These are phyloP conservation scores for Verticillium dahliae DNA, from an alignment of 2,329 filamentous ascomycete genomes.

Conservation along the genomic window DNA sequence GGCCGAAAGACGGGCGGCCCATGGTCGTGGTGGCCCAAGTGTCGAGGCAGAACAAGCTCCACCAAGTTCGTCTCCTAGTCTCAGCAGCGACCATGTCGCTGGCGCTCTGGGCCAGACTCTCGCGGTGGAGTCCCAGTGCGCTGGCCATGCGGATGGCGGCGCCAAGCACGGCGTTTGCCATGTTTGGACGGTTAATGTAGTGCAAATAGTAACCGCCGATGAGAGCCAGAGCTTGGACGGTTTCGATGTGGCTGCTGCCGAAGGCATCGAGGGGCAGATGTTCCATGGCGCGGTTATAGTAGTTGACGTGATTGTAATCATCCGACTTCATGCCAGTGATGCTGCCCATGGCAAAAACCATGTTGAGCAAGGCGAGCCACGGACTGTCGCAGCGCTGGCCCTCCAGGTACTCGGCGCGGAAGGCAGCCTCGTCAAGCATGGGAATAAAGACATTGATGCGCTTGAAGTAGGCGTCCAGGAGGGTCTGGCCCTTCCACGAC, in stretches of 20 bases:
- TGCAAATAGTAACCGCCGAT: constrained; percentile 73
- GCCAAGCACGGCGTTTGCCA: constrained; percentile 67
- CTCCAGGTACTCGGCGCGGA: constrained; percentile 51
- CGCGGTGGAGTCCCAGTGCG: constrained; percentile 64
- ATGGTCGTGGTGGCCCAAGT: constrained; percentile 68
- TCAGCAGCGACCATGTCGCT: constrained; percentile 49
- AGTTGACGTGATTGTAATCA: constrained; percentile 62
- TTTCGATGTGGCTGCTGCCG: constrained; percentile 58
- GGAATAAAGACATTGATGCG: constrained; percentile 66
- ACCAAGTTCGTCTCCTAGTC: constrained; percentile 63
- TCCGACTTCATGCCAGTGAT: constrained; percentile 60
- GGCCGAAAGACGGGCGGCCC: constrained; percentile 62
- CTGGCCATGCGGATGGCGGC: constrained; percentile 70
- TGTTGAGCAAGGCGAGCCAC: constrained; percentile 69
- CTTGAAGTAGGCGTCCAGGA: constrained; percentile 72
- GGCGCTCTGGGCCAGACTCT: constrained; percentile 37
- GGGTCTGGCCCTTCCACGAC: constrained; percentile 59
- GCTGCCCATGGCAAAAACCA: constrained; percentile 70
- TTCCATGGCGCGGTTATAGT: constrained; percentile 62
- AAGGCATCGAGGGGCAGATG: constrained; percentile 62
- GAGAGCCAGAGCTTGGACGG: constrained; percentile 63
- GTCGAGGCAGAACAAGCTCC: constrained; percentile 67
- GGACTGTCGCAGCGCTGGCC: constrained; percentile 56
- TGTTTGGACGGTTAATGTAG: constrained; percentile 71
- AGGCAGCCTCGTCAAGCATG: constrained; percentile 65